These are phyloP conservation scores for Nemania abortiva DNA, from an alignment of 2,329 filamentous ascomycete species.

Conservation along the genomic window DNA sequence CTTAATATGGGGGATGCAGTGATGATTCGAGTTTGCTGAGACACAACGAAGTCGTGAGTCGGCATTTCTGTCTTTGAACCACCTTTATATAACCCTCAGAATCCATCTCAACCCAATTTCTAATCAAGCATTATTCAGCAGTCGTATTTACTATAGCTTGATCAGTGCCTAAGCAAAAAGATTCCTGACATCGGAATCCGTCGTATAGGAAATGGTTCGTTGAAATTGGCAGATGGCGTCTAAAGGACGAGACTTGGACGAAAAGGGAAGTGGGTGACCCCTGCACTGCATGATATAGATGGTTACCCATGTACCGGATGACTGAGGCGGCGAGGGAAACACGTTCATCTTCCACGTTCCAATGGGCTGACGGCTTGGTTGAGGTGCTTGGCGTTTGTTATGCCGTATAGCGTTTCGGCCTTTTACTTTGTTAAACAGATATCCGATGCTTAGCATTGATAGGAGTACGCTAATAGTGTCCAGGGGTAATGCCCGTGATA, in stretches of 20 bases:
- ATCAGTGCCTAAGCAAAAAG: conserved; percentile 1
- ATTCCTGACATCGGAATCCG: conserved; percentile 14
- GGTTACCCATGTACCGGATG: conserved; percentile 6
- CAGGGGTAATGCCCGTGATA: no score
- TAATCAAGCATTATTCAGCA: conserved; percentile 16
- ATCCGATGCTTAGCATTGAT: not conserved
- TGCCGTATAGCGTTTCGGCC: not conserved
- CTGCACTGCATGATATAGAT: conserved; percentile 33
- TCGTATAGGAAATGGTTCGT: conserved; percentile 18
- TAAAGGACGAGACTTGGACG: conserved; percentile 31
- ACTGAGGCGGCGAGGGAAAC: conserved; percentile 1
- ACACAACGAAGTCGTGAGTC: conserved; percentile 24
- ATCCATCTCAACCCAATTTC: conserved; percentile 17
- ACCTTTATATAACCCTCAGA: conserved; percentile 28
- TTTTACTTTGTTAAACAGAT: not conserved
- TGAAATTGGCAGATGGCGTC: conserved; percentile 21
- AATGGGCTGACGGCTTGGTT: conserved; percentile 7
- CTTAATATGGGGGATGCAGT: conserved; percentile 20
- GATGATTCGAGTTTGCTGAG: conserved; percentile 26
- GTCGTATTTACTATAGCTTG: no score
- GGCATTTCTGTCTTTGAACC: conserved; percentile 19
- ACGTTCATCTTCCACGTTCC: conserved; percentile 10
- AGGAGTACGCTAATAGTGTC: not conserved
- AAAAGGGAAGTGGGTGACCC: conserved; percentile 38
- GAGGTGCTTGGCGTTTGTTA: not conserved